A percentile compares a stretch with the other conserved stretches of the same genome.
Conservation (phyloP, 805 yeast genomes). For the Kluyveromyces lactis region DNA sequence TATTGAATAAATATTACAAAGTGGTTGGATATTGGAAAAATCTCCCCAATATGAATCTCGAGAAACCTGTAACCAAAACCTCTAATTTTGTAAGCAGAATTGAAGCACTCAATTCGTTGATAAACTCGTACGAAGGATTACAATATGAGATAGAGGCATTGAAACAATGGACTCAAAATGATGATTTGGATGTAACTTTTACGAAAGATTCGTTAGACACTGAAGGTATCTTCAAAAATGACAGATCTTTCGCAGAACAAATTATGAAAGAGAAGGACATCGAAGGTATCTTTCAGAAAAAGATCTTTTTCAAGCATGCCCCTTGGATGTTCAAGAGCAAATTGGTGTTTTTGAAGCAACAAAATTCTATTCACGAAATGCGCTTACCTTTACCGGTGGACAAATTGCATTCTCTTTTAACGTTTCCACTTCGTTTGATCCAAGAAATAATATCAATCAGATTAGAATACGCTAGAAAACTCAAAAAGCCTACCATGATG, state of each 20-base stretch:
- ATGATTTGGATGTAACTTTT: slow-evolving; percentile 53
- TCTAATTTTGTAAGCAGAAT: slow-evolving; percentile 56
- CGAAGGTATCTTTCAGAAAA: slow-evolving; percentile 57
- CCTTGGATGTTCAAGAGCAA: slow-evolving; percentile 82
- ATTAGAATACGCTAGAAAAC: slow-evolving; percentile 64
- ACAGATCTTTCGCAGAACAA: slow-evolving; percentile 71
- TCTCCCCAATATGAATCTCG: slow-evolving; percentile 65
- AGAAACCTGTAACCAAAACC: slow-evolving; percentile 62
- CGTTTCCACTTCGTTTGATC: slow-evolving; percentile 72
- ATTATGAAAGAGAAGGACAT: slow-evolving; percentile 74
- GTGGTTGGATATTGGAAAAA: slow-evolving; percentile 77
- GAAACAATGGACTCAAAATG: slow-evolving; percentile 77
- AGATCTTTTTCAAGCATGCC: slow-evolving; percentile 59
- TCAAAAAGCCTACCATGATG: slow-evolving; percentile 85
- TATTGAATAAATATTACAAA: slow-evolving; percentile 54
- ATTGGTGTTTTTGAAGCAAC: slow-evolving; percentile 54
- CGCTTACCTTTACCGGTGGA: slow-evolving; percentile 70
- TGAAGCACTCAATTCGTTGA: slow-evolving; percentile 80
- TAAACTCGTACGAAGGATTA: slow-evolving; percentile 62
- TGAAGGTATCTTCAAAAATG: slow-evolving; percentile 45
- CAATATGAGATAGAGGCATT: slow-evolving; percentile 52
- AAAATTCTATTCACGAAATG: slow-evolving; percentile 52
- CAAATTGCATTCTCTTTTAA: slow-evolving; percentile 53
- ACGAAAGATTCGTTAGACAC: slow-evolving; percentile 10
- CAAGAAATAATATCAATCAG: slow-evolving; percentile 72